Conservation (phyloP, 345 rosid species). For the Linum trigynum region DNA sequence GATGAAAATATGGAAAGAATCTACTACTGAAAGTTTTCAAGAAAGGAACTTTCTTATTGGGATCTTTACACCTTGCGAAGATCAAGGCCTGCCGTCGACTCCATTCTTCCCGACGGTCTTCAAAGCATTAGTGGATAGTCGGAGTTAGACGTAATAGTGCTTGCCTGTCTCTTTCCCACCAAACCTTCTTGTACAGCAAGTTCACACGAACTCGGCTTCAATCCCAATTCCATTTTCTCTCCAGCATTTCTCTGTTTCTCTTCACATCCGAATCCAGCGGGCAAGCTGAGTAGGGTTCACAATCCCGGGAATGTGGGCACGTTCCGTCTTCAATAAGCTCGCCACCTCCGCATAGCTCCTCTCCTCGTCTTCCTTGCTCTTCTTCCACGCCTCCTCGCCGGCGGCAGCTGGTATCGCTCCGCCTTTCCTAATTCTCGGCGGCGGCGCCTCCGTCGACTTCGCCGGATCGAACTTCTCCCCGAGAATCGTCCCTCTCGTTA, state of each 20-base stretch:
- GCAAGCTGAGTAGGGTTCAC: constrained; percentile 66
- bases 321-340: constrained; percentile 42
- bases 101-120: constrained; percentile 94
- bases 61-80: constrained; percentile 43
- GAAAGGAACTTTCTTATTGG: no score
- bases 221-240: no score
- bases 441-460: constrained; percentile 11
- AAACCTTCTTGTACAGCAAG: constrained; percentile 74
- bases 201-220: constrained; percentile 35
- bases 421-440: not conserved
- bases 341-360: constrained; percentile 56
- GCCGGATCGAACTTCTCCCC: constrained; percentile 40
- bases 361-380: constrained; percentile 14
- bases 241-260: no score
- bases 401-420: not conserved
- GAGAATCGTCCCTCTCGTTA: constrained; percentile 46
- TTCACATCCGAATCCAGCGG: constrained; percentile 62
- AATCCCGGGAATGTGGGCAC: constrained; percentile 55
- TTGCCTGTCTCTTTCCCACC: constrained; percentile 97
- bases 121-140: constrained; percentile 76
- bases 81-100: constrained; percentile 80
- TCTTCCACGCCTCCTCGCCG: constrained; percentile 12
- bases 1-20: no score
- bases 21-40: not conserved
- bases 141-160: constrained; percentile 39